Percentiles rank a stretch among this genome's conserved stretches.
These are phyloP conservation scores for Gnomoniopsis sp. DNA, from an alignment of 2,329 filamentous ascomycete species.

Conservation along the genomic window DNA sequence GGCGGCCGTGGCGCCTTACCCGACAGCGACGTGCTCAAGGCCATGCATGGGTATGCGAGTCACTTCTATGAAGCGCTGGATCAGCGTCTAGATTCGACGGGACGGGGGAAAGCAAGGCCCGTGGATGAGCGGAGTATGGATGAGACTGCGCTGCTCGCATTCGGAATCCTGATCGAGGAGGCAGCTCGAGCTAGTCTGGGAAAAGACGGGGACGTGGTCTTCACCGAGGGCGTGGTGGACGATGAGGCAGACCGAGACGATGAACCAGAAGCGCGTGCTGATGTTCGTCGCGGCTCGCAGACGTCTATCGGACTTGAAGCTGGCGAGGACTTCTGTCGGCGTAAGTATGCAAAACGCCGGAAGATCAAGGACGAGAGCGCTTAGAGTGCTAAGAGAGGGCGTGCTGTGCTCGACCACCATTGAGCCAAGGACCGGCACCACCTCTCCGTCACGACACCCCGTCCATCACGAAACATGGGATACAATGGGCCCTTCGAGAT, in stretches of 20 bases:
- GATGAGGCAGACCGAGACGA: slow-evolving; percentile 3
- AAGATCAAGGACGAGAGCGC: slow-evolving; percentile 22
- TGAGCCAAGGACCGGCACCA: neutral
- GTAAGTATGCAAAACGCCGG: slow-evolving; percentile 30
- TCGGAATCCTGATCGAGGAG: slow-evolving; percentile 75
- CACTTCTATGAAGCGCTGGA: slow-evolving; percentile 56
- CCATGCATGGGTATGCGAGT: slow-evolving; percentile 65
- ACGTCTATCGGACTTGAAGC: slow-evolving; percentile 15
- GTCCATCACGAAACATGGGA: neutral
- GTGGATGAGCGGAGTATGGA: slow-evolving; percentile 64
- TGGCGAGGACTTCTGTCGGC: slow-evolving; percentile 19
- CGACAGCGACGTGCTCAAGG: slow-evolving; percentile 65
- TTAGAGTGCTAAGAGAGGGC: neutral
- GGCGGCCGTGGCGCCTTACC: slow-evolving; percentile 53
- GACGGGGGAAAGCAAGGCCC: slow-evolving; percentile 21
- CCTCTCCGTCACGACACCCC: too few relatives aligned
- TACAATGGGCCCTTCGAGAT: neutral
- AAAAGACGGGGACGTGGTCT: slow-evolving; percentile 64
- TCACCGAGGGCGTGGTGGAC: slow-evolving; percentile 55
- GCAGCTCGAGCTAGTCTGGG: slow-evolving; percentile 59
- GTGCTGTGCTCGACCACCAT: neutral
- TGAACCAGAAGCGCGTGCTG: neutral
- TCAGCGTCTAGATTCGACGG: slow-evolving; percentile 6
- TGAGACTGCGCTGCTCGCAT: slow-evolving; percentile 71
- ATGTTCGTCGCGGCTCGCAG: neutral